These are phyloP conservation scores for Paecilomyces sp. DNA, from an alignment of 2,329 filamentous ascomycete genomes.

Conservation along the genomic window DNA sequence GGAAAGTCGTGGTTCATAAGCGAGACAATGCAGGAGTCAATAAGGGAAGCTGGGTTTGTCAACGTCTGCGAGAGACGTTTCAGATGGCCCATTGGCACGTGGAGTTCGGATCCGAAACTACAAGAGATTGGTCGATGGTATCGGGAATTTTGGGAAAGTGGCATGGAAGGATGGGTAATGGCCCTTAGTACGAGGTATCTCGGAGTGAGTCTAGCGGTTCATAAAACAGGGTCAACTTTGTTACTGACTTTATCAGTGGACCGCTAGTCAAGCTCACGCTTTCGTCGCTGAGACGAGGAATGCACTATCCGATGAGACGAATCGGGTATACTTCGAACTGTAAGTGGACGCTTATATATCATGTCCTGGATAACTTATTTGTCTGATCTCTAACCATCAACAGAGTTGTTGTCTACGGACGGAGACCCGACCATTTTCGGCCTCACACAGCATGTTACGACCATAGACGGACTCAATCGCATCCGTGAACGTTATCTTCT, in stretches of 20 bases:
- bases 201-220: slow-evolving; percentile 10
- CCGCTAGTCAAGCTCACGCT: slow-evolving; percentile 17
- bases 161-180: slow-evolving; percentile 23
- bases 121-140: slow-evolving; percentile 16
- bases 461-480: background rate
- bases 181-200: slow-evolving; percentile 17
- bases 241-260: slow-evolving; percentile 15
- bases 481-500: background rate
- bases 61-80: slow-evolving; percentile 17
- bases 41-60: slow-evolving; percentile 17
- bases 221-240: background rate
- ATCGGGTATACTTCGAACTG: slow-evolving; percentile 16
- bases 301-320: slow-evolving; percentile 7
- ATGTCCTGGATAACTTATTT: background rate
- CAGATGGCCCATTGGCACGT: slow-evolving; percentile 18
- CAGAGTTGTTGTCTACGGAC: slow-evolving; percentile 7
- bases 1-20: slow-evolving; percentile 15
- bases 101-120: slow-evolving; percentile 10
- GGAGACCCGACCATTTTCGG: slow-evolving; percentile 1
- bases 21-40: slow-evolving; percentile 17
- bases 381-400: background rate
- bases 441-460: background rate
- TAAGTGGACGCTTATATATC: slow-evolving; percentile 5
- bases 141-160: slow-evolving; percentile 17
- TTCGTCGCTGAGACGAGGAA: slow-evolving; percentile 12